These are phyloP conservation scores for Aurantiochytrium sp. DNA, from an alignment of 108 stramenopile species.

Conservation along the genomic window DNA sequence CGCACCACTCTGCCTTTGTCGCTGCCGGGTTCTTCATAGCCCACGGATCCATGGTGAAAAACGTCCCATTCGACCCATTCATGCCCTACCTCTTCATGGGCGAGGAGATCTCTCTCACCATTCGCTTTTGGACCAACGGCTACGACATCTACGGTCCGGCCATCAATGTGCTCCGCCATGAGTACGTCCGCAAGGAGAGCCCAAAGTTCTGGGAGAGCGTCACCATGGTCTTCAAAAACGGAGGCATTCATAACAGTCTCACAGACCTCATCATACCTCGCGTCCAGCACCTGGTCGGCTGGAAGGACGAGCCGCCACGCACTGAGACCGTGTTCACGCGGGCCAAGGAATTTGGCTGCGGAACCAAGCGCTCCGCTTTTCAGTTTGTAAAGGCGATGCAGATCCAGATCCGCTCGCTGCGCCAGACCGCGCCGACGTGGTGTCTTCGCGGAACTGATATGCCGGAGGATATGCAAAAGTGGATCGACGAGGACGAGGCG, in stretches of 20 bases:
- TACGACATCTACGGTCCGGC: constrained; percentile 88
- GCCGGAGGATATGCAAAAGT: background rate
- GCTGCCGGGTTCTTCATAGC: constrained; percentile 93
- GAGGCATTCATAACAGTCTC: background rate
- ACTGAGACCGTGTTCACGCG: background rate
- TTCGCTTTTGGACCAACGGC: constrained; percentile 77
- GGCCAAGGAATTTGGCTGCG: background rate
- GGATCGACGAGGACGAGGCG: background rate
- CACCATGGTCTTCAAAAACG: constrained; percentile 56
- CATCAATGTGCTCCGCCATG: constrained; percentile 74
- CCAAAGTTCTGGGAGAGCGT: constrained; percentile 93
- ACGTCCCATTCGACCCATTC: constrained; percentile 91
- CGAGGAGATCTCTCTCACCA: constrained; percentile 78
- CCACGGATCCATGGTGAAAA: constrained; percentile 65
- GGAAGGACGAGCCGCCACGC: background rate
- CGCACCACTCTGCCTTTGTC: constrained; percentile 61
- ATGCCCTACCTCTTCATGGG: constrained; percentile 95
- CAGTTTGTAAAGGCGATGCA: constrained; percentile 8
- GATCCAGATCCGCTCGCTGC: constrained; percentile 4
- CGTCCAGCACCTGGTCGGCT: constrained; percentile 6
- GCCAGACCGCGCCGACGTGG: background rate
- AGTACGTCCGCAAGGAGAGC: constrained; percentile 80
- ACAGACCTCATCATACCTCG: constrained; percentile 13
- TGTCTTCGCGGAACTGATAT: background rate
- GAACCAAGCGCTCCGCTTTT: background rate